phyloP scores from a whole-genome alignment of 768 basidiomycete species.

The Pisolithus albus region DNA sequence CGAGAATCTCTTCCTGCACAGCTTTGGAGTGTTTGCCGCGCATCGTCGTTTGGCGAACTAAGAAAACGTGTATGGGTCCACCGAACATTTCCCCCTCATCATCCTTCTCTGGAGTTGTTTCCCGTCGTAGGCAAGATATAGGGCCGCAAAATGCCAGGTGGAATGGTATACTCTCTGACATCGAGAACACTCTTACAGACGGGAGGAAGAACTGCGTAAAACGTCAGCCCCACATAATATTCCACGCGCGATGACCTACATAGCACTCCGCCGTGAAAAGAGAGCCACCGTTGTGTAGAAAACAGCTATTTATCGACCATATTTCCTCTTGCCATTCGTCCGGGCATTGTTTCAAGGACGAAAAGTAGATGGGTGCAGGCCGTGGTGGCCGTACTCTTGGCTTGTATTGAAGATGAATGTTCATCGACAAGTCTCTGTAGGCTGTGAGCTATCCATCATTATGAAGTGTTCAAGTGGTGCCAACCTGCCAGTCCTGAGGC shows the following conservation, averaged over 20 bases:
- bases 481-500: conserved; percentile 15
- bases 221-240: not conserved
- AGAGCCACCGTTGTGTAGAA: conserved; percentile 3
- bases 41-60: conserved; percentile 49
- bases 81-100: conserved; percentile 2
- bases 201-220: conserved; percentile 53
- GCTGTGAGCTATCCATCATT: not conserved
- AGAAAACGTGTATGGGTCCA: conserved; percentile 40
- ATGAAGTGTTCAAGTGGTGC: not conserved
- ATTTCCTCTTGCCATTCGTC: conserved; percentile 30
- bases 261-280: conserved; percentile 22
- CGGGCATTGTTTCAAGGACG: conserved; percentile 21
- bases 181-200: conserved; percentile 48
- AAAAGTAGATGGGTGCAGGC: conserved; percentile 19
- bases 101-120: conserved; percentile 7
- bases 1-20: conserved; percentile 31
- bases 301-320: conserved; percentile 19
- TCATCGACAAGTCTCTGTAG: conserved; percentile 15
- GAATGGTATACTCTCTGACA: conserved; percentile 56
- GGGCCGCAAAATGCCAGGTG: conserved; percentile 54
- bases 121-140: conserved; percentile 29
- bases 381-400: conserved; percentile 28
- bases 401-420: conserved; percentile 20
- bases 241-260: conserved; percentile 13
- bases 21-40: conserved; percentile 18